Percentiles rank a stretch among this genome's conserved stretches.
phyloP scores from a whole-genome alignment of 768 basidiomycete species.

The Butyriboletus loyo region DNA sequence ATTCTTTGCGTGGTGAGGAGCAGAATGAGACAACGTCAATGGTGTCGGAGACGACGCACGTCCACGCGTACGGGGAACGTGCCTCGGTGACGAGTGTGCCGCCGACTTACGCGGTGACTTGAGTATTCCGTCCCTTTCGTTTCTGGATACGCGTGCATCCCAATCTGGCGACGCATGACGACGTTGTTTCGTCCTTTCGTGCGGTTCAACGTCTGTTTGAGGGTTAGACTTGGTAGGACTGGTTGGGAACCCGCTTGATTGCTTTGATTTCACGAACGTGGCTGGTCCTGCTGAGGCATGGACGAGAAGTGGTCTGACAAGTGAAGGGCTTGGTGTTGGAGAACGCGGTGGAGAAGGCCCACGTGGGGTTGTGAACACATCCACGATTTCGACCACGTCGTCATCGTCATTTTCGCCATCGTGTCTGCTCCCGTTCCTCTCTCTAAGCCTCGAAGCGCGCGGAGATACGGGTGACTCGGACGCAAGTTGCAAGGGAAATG shows the following conservation, averaged over 20 bases:
- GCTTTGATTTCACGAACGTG: not conserved
- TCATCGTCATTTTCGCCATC: not conserved
- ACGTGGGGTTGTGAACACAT: slow-evolving; percentile 23
- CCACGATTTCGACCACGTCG: slow-evolving; percentile 9
- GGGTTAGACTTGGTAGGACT: slow-evolving; percentile 9
- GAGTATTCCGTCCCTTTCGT: slow-evolving; percentile 3
- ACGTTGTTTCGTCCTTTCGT: not conserved
- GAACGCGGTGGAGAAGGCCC: slow-evolving; percentile 20
- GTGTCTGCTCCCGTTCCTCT: not conserved
- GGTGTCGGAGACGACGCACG: slow-evolving; percentile 16
- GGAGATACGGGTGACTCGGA: not conserved
- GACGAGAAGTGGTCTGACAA: not conserved
- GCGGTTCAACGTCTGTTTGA: not conserved
- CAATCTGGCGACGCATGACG: not conserved
- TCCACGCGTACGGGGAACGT: not conserved
- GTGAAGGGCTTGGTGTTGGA: slow-evolving; percentile 19
- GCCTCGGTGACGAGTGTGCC: slow-evolving; percentile 25
- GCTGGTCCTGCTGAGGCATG: not conserved
- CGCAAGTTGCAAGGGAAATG: slow-evolving; percentile 27
- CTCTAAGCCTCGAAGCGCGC: not conserved
- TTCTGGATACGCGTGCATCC: slow-evolving; percentile 1
- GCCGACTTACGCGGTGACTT: slow-evolving; percentile 28
- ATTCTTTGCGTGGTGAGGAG: not conserved
- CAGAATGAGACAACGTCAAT: not conserved
- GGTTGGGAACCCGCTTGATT: slow-evolving; percentile 3